These are phyloP conservation scores for Diaporthe citri DNA, from an alignment of 2,329 filamentous ascomycete species.

Conservation along the genomic window DNA sequence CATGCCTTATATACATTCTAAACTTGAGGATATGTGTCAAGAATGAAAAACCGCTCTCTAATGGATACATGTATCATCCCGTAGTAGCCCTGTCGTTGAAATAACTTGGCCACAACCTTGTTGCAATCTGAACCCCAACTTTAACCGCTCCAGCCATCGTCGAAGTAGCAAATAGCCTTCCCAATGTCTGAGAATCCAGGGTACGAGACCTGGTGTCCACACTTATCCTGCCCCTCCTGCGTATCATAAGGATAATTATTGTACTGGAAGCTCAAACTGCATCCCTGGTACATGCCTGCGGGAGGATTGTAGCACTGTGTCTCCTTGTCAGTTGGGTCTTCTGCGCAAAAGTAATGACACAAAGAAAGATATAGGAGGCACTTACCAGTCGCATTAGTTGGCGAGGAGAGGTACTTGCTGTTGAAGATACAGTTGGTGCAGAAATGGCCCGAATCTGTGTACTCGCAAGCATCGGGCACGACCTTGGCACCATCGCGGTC, in stretches of 20 bases:
- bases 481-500: background rate
- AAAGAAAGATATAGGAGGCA: background rate
- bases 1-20: too few relatives aligned
- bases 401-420: slow-evolving; percentile 6
- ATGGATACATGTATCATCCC: background rate
- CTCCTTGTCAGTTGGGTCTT: background rate
- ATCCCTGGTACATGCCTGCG: slow-evolving; percentile 4
- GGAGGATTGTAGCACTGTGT: slow-evolving; percentile 12
- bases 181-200: background rate
- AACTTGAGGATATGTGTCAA: too few relatives aligned
- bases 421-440: slow-evolving; percentile 6
- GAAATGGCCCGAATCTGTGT: background rate
- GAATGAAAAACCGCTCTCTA: too few relatives aligned
- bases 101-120: background rate
- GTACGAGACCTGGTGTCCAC: background rate
- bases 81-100: background rate
- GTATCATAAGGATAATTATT: background rate
- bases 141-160: background rate
- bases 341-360: background rate
- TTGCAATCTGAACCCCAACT: background rate
- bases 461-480: background rate
- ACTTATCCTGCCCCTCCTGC: background rate
- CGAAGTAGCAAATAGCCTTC: slow-evolving; percentile 6
- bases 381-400: slow-evolving; percentile 7
- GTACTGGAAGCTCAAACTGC: slow-evolving; percentile 6